Conservation (phyloP, 2,329 filamentous ascomycete species). For the Diaporthe longicolla region DNA sequence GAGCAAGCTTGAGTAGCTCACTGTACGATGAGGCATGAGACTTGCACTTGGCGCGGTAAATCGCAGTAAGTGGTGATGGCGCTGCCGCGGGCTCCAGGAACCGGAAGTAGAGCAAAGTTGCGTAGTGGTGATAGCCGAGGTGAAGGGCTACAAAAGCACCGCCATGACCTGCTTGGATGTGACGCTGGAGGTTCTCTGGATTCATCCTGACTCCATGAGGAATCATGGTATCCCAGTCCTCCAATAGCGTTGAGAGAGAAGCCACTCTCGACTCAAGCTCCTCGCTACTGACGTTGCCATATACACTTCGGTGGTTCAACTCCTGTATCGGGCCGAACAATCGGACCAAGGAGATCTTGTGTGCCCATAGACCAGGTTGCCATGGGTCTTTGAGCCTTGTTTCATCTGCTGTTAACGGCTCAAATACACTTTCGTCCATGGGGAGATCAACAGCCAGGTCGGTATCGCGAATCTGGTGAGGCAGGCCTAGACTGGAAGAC, state of each 20-base stretch:
- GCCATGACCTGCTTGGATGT: conserved; percentile 8
- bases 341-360: conserved; percentile 3
- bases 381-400: not conserved
- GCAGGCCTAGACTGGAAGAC: not conserved
- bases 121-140: conserved; percentile 11
- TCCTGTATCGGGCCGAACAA: conserved; percentile 3
- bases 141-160: conserved; percentile 10
- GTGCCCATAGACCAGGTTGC: conserved; percentile 13
- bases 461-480: conserved; percentile 2
- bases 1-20: conserved; percentile 6
- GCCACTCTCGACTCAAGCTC: conserved; percentile 12
- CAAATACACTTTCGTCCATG: conserved; percentile 17
- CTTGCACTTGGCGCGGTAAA: conserved; percentile 10
- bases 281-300: not conserved
- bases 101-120: conserved; percentile 11
- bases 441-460: conserved; percentile 16
- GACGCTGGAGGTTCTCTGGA: not conserved
- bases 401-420: not conserved
- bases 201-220: not conserved
- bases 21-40: conserved; percentile 1
- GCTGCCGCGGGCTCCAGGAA: not conserved
- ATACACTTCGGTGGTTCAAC: conserved; percentile 13
- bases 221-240: not conserved
- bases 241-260: not conserved
- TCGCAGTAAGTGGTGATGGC: not conserved